Base-by-base conservation (phyloP, 192 early-diverging fungal genomes). In the Podila epigama region DNA sequence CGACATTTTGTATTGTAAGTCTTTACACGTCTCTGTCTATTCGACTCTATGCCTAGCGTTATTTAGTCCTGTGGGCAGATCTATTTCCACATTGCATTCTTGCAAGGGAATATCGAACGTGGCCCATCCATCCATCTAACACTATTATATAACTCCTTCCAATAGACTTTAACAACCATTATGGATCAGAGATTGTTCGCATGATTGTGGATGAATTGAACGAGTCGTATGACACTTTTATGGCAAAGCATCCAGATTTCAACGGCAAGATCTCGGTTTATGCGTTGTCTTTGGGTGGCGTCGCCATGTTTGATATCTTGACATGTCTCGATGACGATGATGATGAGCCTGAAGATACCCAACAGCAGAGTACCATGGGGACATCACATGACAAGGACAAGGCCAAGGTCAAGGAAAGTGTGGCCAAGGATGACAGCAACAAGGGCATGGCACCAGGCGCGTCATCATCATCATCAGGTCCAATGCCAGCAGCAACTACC, bases 231-330 rank as follows among this genome's bases (percentile, higher is more conserved):
- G 53, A 68, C 2, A 65, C 72, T 18, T 91, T 91, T 48, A 57
- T 86, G 51, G 68, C 58, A 18, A 71, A 70, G 20, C 80, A 92
- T 63, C 88, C 91, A 3, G 68, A 79, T 18, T 92, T 92, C 60
- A 75, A 79, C 41, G 91, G 91, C 7, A 79, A 84, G 25, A 75
- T 91, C 34, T 79, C 73, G 27, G 71, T 92, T 8, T 81, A 89
- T 34, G 90, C 89, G 8, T 85, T 91, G 37, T 92, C 91, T 16
- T 58, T 92, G 29, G 91, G 91, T 25, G 91, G 91, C 9, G 70
- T 92, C 1, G 84, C 90, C 34, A 87, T 85, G 57, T 92, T 83
- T 63, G 91, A 92, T 72, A 89, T 92, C 37, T 55, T 92, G 28
- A 81, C 84, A 0, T 71, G 66, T 16, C 63, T 79, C 18, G 81